Percentiles rank a stretch among this genome's conserved stretches.
Conservation (phyloP, 2,329 filamentous ascomycete genomes). For the Tolypocladium tropicale region DNA sequence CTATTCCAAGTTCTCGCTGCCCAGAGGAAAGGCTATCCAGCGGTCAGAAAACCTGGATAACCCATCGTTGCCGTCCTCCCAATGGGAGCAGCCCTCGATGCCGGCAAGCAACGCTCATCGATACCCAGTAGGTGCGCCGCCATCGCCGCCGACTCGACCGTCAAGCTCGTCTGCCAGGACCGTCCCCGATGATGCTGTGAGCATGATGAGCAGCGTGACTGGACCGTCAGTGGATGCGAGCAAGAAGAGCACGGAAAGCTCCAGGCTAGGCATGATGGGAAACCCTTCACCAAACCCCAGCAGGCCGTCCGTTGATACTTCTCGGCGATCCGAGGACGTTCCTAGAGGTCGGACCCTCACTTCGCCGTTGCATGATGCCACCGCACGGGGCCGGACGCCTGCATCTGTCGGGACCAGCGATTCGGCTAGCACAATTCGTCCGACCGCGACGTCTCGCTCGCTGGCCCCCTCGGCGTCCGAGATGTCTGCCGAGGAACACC, state of each 20-base stretch:
- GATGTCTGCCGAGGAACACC: conserved; percentile 76
- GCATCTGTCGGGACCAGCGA: conserved; percentile 41
- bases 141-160: conserved; percentile 50
- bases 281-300: conserved; percentile 34
- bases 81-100: conserved; percentile 49
- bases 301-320: conserved; percentile 33
- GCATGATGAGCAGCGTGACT: conserved; percentile 18
- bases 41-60: conserved; percentile 52
- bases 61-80: conserved; percentile 41
- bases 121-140: conserved; percentile 37
- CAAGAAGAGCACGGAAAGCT: conserved; percentile 38
- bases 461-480: conserved; percentile 51
- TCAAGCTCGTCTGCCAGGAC: conserved; percentile 41
- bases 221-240: conserved; percentile 40
- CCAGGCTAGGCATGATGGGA: conserved; percentile 22
- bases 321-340: conserved; percentile 36
- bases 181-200: conserved; percentile 25
- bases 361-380: conserved; percentile 26
- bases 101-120: conserved; percentile 32
- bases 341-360: conserved; percentile 34
- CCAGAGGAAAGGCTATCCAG: conserved; percentile 70
- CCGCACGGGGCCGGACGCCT: conserved; percentile 31
- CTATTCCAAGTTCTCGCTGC: conserved; percentile 75
- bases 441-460: conserved; percentile 28
- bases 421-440: conserved; percentile 41